Percentiles rank a stretch among this genome's conserved stretches.
Conservation (phyloP, 257 asterid species). For the Cinchona pubescens region DNA sequence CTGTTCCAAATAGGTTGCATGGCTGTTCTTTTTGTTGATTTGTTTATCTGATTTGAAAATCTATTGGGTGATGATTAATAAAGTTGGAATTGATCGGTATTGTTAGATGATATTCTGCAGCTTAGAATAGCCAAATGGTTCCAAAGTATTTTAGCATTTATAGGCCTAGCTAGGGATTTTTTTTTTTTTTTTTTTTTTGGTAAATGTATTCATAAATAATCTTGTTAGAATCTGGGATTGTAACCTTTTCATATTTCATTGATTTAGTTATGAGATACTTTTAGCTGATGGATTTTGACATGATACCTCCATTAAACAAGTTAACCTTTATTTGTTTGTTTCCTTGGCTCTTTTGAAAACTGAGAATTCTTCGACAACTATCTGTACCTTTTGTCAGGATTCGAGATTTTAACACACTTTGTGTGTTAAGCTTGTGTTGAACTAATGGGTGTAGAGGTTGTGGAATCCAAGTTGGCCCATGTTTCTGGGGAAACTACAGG, state of each 20-base stretch:
- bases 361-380: neutral
- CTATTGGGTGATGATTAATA: neutral
- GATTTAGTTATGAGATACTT: neutral
- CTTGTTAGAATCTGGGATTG: neutral
- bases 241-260: neutral
- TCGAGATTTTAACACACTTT: constrained; percentile 18
- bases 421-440: constrained; percentile 20
- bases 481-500: constrained; percentile 28
- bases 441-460: constrained; percentile 51
- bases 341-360: neutral
- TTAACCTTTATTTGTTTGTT: neutral
- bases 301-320: neutral
- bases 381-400: constrained; percentile 27
- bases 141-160: neutral
- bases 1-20: neutral
- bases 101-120: neutral
- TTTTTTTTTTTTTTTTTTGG: too few species aligned
- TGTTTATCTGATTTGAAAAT: neutral
- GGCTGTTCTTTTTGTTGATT: neutral
- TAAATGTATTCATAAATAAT: neutral
- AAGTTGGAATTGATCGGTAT: neutral
- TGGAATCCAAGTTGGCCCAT: constrained; percentile 38
- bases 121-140: too few species aligned
- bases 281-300: neutral
- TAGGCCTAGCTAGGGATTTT: neutral